These are phyloP conservation scores for Persicaria maculosa DNA, from an alignment of 148 eudicot species.

Conservation along the genomic window DNA sequence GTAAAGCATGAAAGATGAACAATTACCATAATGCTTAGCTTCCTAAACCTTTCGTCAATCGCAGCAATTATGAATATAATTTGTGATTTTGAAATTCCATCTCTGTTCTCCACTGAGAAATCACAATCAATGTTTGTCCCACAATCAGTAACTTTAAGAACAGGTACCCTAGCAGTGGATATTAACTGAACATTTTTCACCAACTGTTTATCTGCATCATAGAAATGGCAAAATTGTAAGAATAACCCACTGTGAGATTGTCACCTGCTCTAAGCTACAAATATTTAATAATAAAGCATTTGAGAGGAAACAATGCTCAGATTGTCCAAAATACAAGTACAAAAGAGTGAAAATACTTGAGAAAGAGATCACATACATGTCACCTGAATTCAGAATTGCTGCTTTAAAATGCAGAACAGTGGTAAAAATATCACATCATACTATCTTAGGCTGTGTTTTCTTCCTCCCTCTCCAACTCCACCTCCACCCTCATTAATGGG, in stretches of 20 bases:
- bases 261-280: neutral
- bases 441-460: no score
- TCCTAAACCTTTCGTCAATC: slow-evolving; percentile 77
- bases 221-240: slow-evolving; percentile 15
- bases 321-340: neutral
- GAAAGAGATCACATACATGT: neutral
- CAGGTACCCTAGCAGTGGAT: slow-evolving; percentile 71
- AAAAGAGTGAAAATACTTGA: neutral
- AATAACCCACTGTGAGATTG: neutral
- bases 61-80: slow-evolving; percentile 50
- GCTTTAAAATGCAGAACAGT: neutral
- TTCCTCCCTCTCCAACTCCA: no score
- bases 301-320: neutral
- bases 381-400: neutral
- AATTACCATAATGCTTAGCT: slow-evolving; percentile 81
- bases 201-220: slow-evolving; percentile 43
- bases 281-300: neutral
- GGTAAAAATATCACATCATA: neutral
- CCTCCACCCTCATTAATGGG: no score
- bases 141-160: slow-evolving; percentile 72
- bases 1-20: slow-evolving; percentile 1
- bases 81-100: slow-evolving; percentile 72
- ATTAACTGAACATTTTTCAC: slow-evolving; percentile 56
- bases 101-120: slow-evolving; percentile 81
- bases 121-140: slow-evolving; percentile 92